Percentiles rank a stretch among this genome's conserved stretches.
Evolutionary conservation across 2,329 filamentous ascomycete species (phyloP).

Genomic region (Aspergillus pseudotamarii): DNA sequence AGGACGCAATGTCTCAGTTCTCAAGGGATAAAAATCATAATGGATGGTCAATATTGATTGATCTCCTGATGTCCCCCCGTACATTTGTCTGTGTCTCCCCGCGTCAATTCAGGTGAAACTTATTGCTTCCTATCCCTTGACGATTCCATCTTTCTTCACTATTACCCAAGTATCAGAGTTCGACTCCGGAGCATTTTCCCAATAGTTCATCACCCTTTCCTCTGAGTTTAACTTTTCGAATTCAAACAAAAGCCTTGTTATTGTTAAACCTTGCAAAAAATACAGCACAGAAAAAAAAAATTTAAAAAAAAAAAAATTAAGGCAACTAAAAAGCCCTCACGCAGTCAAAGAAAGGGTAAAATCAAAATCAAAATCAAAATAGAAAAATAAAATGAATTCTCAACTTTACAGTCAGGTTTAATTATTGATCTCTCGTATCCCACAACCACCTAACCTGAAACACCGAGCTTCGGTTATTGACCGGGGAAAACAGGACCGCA

Average conservation of each 20-base stretch:
- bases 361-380: neutral
- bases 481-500: neutral
- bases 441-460: neutral
- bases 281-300: neutral
- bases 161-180: neutral
- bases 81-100: neutral
- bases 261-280: neutral
- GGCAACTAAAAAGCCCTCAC: neutral
- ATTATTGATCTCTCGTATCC: neutral
- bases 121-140: neutral
- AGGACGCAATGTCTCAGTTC: neutral
- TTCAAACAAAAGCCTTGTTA: neutral
- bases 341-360: neutral
- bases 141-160: neutral
- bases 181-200: neutral
- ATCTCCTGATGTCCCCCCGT: neutral
- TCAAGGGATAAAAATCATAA: neutral
- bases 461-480: constrained; percentile 4
- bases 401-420: neutral
- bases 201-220: neutral
- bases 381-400: neutral
- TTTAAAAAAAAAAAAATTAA: neutral
- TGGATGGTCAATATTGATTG: neutral
- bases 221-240: neutral
- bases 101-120: neutral